Evolutionary conservation across 306 rosid genomes (phyloP), one percentile per base, ranked within the genome.

Genomic region (Acmispon strigosus): DNA sequence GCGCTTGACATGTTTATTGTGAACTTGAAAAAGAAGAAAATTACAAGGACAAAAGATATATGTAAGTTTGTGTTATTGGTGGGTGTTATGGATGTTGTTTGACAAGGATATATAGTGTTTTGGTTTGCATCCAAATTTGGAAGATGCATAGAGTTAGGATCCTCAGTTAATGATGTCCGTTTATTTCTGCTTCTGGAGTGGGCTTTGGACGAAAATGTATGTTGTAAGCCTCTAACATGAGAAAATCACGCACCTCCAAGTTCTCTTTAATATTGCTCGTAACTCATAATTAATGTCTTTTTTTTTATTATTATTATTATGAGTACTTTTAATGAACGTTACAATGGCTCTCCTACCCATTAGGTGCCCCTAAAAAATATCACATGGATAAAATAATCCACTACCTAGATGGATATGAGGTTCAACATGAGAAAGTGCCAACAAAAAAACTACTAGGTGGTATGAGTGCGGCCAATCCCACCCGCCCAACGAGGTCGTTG

Each of bases 1-100:
- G 71, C 27, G 70, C 56, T 88, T 5, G 96, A 65, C 96, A 91
- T 91, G 7, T 78, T 72, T 76, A 61, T 11, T 57, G 45, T 1
- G 0, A 12, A 10, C 10, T 55, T 39, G 60, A 22, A 32, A 55
- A 61, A 3, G 4, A 66, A 1, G 0, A 11, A 9, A 8, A 56
- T 39, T 8, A 12, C 22, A 52, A 66, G 17, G 36, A 54, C 3
- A 22, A 61, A 56, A 41, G 66, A 62, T 68, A 0, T 44, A 27
- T 16, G 2, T 19, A 64, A 47, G 53, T 16, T 61, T 50, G 56
- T 39, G 58, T 42, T 41, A 9, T 20, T 39, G 16, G 17, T 39
- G 6, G 1, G 17, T 45, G 1, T n/a, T 54, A 3, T 32, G 29
- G 44, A 20, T 66, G 13, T 51, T 62, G 57, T 49, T 27, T 49